A percentile compares a stretch with the other conserved stretches of the same genome.
Conservation (phyloP, 768 basidiomycete species). For the Kondoa subrosea region DNA sequence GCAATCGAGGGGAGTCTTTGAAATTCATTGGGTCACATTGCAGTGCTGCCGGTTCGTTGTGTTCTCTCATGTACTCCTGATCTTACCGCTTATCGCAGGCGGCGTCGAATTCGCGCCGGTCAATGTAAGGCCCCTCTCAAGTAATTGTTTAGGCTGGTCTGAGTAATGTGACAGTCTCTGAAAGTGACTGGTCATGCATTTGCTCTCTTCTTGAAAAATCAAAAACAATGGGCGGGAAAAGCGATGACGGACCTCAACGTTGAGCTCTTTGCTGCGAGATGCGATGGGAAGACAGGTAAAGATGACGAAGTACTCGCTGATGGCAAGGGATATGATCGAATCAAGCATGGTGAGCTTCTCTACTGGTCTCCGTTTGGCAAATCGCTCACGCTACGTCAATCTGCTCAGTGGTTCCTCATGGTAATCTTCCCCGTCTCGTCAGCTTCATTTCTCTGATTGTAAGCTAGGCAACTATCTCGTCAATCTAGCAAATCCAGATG, state of each 20-base stretch:
- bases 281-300: constrained; percentile 36
- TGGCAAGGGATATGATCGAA: constrained; percentile 43
- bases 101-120: background rate
- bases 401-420: background rate
- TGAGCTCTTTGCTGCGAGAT: constrained; percentile 38
- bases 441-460: constrained; percentile 29
- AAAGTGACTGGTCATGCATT: background rate
- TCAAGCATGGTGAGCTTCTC: constrained; percentile 33
- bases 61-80: background rate
- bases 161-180: background rate
- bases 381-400: constrained; percentile 27
- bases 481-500: constrained; percentile 64
- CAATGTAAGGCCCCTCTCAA: constrained; percentile 1
- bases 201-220: constrained; percentile 38
- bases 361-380: constrained; percentile 46
- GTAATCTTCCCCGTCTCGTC: background rate
- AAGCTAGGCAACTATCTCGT: constrained; percentile 74
- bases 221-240: constrained; percentile 60
- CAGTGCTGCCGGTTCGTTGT: background rate
- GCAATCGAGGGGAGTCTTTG: background rate
- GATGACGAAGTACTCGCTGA: constrained; percentile 11
- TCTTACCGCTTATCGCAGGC: background rate
- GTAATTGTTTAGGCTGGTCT: too few species aligned
- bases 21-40: background rate
- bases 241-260: constrained; percentile 43